Base-by-base conservation (phyloP, 2,329 filamentous ascomycete genomes). In the Penicillium olsonii region DNA sequence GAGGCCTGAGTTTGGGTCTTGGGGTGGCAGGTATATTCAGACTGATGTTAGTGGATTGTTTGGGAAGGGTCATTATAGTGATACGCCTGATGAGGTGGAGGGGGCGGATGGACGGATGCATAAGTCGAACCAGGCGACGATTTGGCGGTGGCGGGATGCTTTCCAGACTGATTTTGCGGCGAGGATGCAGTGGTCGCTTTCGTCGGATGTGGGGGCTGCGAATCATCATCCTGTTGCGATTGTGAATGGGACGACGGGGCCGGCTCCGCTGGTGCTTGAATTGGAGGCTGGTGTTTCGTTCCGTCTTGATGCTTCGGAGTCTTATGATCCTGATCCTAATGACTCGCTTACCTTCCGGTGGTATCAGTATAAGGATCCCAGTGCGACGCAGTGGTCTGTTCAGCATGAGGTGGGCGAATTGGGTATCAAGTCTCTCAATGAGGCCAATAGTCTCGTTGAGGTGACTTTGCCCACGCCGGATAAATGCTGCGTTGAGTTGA, bases 91-190 rank as follows among this genome's bases (percentile, higher is more conserved):
- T 39, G 37, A 39, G 37, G 37, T 70, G 5, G 45, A 65, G n/a
- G 71, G 71, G 3, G 19, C 51, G 11, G 60, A 73, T 49, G 65
- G 68, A 4, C 55, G 61, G 24, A 62, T 43, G 2, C 64, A 66
- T 47, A 59, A 60, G 27, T 67, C 64, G 31, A 79, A 76, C 41
- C 73, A 78, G 18, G 76, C 77, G 2, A 78, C 75, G 0, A 75
- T 81, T 26, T 81, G 78, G 78, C 67, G 78, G n/a, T 81, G 78
- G 79, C 62, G 78, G 12, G 66, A 75, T 44, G 76, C 78, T 0
- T 81, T 75, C 48, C 77, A 80, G 60, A 74, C 75, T 40, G 77
- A 80, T 46, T 81, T 76, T 59, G 78, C 68, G 9, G 78, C 70
- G 19, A 66, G 68, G 20, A 78, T 77, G 57, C 74, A 71, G 57